A percentile compares a stretch with the other conserved stretches of the same genome.
Evolutionary conservation across 2,329 filamentous ascomycete genomes (phyloP).

Genomic region (Pyrenophora seminiperda): DNA sequence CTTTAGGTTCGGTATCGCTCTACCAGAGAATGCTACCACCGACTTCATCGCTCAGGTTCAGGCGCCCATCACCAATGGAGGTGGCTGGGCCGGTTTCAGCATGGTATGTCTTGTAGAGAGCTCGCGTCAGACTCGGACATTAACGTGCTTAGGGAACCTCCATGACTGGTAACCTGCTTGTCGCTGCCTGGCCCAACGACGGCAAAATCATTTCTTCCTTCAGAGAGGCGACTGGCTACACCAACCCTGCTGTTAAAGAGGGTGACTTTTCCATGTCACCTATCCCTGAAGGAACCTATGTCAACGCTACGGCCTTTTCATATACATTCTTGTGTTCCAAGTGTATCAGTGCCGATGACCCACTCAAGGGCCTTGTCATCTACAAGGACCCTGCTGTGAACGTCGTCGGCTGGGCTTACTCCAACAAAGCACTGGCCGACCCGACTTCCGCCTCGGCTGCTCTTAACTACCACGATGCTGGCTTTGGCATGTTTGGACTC

Average conservation of each 20-base stretch:
- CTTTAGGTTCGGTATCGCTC: slow-evolving; percentile 57
- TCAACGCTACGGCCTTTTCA: slow-evolving; percentile 60
- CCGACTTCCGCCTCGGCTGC: slow-evolving; percentile 27
- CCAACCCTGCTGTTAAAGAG: slow-evolving; percentile 53
- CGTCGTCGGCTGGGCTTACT: slow-evolving; percentile 43
- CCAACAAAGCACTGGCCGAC: slow-evolving; percentile 31
- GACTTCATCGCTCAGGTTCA: slow-evolving; percentile 62
- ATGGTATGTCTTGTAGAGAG: too few species aligned
- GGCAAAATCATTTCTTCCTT: slow-evolving; percentile 55
- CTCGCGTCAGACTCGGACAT: too few species aligned
- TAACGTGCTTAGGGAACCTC: too few species aligned
- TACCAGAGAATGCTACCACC: slow-evolving; percentile 55
- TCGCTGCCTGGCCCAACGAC: slow-evolving; percentile 61
- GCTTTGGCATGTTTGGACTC: slow-evolving; percentile 43
- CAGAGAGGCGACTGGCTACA: slow-evolving; percentile 55
- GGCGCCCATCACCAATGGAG: slow-evolving; percentile 51
- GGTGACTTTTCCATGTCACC: slow-evolving; percentile 51
- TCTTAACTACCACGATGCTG: slow-evolving; percentile 40
- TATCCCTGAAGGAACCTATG: slow-evolving; percentile 58
- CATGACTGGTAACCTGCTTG: slow-evolving; percentile 57
- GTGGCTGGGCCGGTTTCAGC: slow-evolving; percentile 59
- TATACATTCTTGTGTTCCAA: slow-evolving; percentile 61
- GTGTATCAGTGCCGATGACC: slow-evolving; percentile 37
- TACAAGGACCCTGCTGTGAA: slow-evolving; percentile 29
- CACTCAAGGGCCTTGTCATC: slow-evolving; percentile 27